Percentiles rank a stretch among this genome's conserved stretches.
These are phyloP conservation scores for Glarea lozoyensis DNA, from an alignment of 495 filamentous ascomycete genomes.

Conservation along the genomic window DNA sequence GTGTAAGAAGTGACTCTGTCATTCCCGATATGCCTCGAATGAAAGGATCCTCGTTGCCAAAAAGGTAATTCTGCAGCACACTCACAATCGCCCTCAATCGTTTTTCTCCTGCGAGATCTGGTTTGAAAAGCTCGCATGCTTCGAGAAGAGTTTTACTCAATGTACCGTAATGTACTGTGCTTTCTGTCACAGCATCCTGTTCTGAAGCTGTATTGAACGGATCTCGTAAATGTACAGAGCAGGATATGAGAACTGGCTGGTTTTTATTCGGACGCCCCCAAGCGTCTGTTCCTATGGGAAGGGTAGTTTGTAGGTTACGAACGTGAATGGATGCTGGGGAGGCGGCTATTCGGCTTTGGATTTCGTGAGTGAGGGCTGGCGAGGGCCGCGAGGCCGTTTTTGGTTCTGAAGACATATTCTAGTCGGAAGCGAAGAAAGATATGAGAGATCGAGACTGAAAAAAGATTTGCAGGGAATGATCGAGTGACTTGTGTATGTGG, in stretches of 20 bases:
- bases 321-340: conserved; percentile 36
- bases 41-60: not conserved
- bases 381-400: no score
- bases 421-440: no score
- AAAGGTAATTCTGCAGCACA: not conserved
- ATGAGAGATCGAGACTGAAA: no score
- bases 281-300: conserved; percentile 39
- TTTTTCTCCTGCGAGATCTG: not conserved
- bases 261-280: conserved; percentile 40
- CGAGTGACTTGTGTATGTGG: no score
- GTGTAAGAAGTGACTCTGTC: conserved; percentile 6
- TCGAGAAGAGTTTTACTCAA: conserved; percentile 43
- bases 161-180: conserved; percentile 53
- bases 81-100: not conserved
- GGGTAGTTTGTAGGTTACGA: conserved; percentile 37
- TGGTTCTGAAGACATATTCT: no score
- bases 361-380: no score
- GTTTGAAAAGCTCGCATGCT: conserved; percentile 20
- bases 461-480: no score
- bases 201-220: conserved; percentile 39
- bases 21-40: not conserved
- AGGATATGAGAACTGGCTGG: conserved; percentile 47
- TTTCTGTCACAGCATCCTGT: conserved; percentile 37
- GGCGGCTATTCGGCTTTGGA: no score
- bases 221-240: conserved; percentile 34